phyloP scores from a whole-genome alignment of 169 alveolate species.

The Neospora caninum region DNA sequence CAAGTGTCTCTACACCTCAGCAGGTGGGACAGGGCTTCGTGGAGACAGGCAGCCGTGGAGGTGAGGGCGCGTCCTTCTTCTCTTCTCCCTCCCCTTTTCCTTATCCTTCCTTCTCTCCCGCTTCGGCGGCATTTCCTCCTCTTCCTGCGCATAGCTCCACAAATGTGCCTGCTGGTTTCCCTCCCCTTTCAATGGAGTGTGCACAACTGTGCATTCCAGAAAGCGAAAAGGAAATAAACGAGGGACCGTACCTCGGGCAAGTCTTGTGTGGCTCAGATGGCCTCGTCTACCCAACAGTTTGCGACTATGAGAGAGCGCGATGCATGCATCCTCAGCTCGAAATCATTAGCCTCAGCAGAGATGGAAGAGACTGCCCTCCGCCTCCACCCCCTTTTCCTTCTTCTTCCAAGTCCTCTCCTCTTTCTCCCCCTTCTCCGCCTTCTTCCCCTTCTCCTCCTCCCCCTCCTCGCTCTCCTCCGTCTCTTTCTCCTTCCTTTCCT shows the following conservation, averaged over 20 bases:
- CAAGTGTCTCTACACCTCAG: neutral
- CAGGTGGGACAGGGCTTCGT: neutral
- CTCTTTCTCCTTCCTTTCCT: neutral
- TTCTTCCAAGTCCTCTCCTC: neutral
- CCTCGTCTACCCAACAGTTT: neutral
- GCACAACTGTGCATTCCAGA: neutral
- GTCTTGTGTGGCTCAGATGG: neutral
- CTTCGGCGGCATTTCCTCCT: neutral
- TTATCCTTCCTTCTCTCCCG: neutral
- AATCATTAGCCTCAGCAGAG: neutral
- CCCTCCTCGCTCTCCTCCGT: neutral
- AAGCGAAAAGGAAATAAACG: neutral
- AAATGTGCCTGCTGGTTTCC: neutral
- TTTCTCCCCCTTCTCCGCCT: neutral
- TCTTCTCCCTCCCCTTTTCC: neutral
- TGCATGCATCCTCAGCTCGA: neutral
- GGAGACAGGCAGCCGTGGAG: neutral
- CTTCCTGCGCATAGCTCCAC: too few species aligned
- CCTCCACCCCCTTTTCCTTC: neutral
- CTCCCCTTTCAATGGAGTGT: neutral
- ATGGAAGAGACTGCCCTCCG: neutral
- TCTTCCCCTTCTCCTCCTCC: neutral
- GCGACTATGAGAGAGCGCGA: neutral
- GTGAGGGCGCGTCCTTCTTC: neutral
- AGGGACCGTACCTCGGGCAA: neutral